A percentile compares a stretch with the other conserved stretches of the same genome.
These are phyloP conservation scores for Erodium moschatum DNA, from an alignment of 441 rosid species.

Conservation along the genomic window DNA sequence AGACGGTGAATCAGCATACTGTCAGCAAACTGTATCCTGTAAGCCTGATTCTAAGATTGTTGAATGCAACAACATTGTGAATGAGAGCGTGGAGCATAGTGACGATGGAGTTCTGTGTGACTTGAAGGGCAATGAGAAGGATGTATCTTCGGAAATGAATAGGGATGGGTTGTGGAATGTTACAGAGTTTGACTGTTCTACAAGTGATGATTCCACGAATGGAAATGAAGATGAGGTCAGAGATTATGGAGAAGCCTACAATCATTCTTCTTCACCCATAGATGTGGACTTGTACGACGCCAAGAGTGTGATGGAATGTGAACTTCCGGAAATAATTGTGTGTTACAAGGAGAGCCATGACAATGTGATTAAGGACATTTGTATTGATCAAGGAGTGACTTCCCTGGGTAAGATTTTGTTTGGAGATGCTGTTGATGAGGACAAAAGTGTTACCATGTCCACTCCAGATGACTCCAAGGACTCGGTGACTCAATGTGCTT, in stretches of 20 bases:
- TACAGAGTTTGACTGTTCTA: not conserved
- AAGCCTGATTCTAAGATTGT: not conserved
- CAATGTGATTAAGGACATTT: not conserved
- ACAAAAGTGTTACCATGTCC: not conserved
- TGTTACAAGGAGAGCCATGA: conserved; percentile 2
- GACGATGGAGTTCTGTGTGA: no score
- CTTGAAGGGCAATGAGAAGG: not conserved
- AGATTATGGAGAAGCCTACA: not conserved
- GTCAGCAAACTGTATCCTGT: not conserved
- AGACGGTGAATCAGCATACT: not conserved
- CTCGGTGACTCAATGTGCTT: not conserved
- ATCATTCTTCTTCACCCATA: not conserved
- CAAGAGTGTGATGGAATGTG: not conserved
- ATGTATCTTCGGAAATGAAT: not conserved
- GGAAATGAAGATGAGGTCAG: not conserved
- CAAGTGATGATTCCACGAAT: not conserved
- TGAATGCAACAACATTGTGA: not conserved
- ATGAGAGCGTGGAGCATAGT: not conserved
- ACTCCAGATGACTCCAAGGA: not conserved
- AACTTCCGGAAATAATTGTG: not conserved
- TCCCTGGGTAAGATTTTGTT: not conserved
- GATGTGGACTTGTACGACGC: not conserved
- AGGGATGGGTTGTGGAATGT: not conserved
- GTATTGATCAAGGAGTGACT: conserved; percentile 1
- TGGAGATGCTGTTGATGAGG: not conserved